Base-by-base conservation (phyloP, 2,329 filamentous ascomycete genomes). In the Septoria linicola region DNA sequence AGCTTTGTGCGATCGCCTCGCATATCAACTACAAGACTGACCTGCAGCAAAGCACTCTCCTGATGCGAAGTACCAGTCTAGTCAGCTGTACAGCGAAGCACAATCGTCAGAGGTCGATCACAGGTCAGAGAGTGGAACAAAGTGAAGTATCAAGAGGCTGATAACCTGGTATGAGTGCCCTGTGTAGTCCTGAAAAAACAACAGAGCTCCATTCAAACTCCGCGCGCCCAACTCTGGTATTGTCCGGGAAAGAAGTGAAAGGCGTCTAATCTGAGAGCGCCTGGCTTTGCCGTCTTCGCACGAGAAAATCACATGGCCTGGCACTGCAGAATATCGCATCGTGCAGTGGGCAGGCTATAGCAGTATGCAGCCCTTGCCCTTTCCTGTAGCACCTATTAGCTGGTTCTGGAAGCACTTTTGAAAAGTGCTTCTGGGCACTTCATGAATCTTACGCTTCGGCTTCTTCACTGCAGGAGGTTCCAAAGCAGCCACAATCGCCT, bases 401-500 rank as follows among this genome's bases (percentile, higher is more conserved):
- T 4, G 16, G 31, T 34, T 10, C 27, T 20, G 16, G 4, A 21
- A 41, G 17, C 4, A 23, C 20, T 3, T 34, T 36, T 10, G 35
- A 27, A 27, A 27, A 27, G 23, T 27, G 23, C 23, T 27, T 5
- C 23, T 27, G 23, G 23, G 23, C 10, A 10, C 23, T 27, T 36
- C 2, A 39, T 21, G 27, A 14, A 20, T 42, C 55, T 57, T 51
- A 66, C 61, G 66, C 65, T 69, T 66, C 42, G 62, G 62, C 78
- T 89, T 90, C 80, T 92, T 93, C 48, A 85, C 84, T 54, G 83
- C 80, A 17, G 88, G 88, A 36, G 92, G 92, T 73, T 97, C 92
- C 59, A 97, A 79, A 35, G 92, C 92, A 58, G 92, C 92, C 59
- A 97, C 92, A 65, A 97, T 97, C 21, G 92, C 92, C 91, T 97